Conservation (phyloP, 148 eudicot species). For the Rheum nobile region DNA sequence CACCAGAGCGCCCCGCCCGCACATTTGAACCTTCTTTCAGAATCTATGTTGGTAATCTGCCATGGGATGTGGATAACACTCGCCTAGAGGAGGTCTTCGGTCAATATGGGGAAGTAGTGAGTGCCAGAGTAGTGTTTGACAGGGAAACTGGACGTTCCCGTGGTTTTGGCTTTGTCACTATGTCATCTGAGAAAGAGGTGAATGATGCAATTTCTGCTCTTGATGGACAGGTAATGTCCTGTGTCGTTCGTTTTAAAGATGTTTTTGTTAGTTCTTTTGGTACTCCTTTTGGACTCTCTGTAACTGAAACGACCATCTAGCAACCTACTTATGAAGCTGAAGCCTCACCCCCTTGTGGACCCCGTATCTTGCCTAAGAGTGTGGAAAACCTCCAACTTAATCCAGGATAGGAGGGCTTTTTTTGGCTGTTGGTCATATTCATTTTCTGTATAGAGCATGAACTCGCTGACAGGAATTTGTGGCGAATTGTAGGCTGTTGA, state of each 20-base stretch:
- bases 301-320: neutral
- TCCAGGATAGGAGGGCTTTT: too few relatives aligned
- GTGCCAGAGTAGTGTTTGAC: constrained; percentile 63
- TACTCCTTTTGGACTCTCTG: too few relatives aligned
- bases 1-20: constrained; percentile 54
- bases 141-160: constrained; percentile 75
- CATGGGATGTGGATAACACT: constrained; percentile 67
- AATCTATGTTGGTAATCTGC: constrained; percentile 80
- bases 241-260: too few relatives aligned
- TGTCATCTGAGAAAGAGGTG: constrained; percentile 65
- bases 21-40: constrained; percentile 41
- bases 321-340: too few relatives aligned
- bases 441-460: neutral
- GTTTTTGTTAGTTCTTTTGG: too few relatives aligned
- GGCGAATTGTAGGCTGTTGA: constrained; percentile 42
- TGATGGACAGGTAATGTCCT: constrained; percentile 51
- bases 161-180: constrained; percentile 80
- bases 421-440: too few relatives aligned
- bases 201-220: constrained; percentile 73
- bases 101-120: constrained; percentile 54
- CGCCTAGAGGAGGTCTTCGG: constrained; percentile 69
- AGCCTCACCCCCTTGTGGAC: too few relatives aligned
- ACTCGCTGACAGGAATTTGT: neutral
- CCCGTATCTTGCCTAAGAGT: too few relatives aligned
- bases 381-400: neutral